Evolutionary conservation across 495 filamentous ascomycete genomes (phyloP).

Genomic region (Neurospora terricola): DNA sequence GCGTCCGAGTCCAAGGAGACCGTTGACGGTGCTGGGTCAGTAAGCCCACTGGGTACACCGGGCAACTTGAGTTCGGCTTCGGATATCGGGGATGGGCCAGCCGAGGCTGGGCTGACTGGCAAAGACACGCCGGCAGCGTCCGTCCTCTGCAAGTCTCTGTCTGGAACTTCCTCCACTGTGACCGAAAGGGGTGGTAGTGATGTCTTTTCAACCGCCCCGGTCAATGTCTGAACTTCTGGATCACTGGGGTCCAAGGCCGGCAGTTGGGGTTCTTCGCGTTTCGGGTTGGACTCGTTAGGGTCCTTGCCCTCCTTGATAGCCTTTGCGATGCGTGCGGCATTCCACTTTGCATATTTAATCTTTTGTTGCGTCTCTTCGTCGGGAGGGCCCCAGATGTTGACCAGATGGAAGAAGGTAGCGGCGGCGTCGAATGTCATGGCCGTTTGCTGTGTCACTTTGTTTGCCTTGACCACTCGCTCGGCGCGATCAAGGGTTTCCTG

Average conservation of each 20-base stretch:
- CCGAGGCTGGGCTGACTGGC: conserved; percentile 28
- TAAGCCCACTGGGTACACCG: conserved; percentile 21
- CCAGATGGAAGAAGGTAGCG: conserved; percentile 80
- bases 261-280: conserved; percentile 36
- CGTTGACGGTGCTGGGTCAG: conserved; percentile 13
- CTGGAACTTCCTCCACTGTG: conserved; percentile 47
- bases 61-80: conserved; percentile 21
- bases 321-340: conserved; percentile 81
- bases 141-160: conserved; percentile 27
- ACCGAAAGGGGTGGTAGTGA: conserved; percentile 38
- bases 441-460: conserved; percentile 87
- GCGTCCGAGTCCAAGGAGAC: conserved; percentile 16
- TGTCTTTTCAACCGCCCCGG: conserved; percentile 14
- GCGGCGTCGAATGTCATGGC: conserved; percentile 89
- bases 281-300: conserved; percentile 83
- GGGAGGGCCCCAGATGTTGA: conserved; percentile 67
- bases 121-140: conserved; percentile 25
- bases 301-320: conserved; percentile 87
- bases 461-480: conserved; percentile 67
- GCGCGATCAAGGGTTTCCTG: conserved; percentile 78
- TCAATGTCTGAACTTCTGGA: conserved; percentile 50
- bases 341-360: conserved; percentile 93
- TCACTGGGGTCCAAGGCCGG: conserved; percentile 46
- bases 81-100: conserved; percentile 32
- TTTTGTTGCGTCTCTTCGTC: conserved; percentile 74